These are phyloP conservation scores for Patellifolia procumbens DNA, from an alignment of 179 eudicot species.

Conservation along the genomic window DNA sequence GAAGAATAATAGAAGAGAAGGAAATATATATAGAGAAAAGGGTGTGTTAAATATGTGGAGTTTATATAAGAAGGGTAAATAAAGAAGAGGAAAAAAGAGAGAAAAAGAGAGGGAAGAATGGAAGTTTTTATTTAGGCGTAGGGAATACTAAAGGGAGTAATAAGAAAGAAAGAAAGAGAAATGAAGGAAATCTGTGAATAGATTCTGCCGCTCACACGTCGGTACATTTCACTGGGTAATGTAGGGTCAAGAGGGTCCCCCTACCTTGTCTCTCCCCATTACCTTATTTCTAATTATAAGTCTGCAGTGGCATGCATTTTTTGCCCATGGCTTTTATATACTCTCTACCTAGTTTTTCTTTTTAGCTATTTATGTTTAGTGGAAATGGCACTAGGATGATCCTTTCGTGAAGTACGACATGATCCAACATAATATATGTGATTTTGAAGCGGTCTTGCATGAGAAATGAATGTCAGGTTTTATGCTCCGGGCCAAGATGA, in stretches of 20 bases:
- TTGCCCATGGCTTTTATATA: not conserved
- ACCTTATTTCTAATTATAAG: not conserved
- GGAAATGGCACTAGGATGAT: too few relatives aligned
- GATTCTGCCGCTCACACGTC: constrained; percentile 18
- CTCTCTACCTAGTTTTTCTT: not conserved
- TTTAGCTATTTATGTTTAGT: too few relatives aligned
- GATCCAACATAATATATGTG: too few relatives aligned
- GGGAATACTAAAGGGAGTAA: constrained; percentile 9
- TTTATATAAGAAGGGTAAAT: not conserved
- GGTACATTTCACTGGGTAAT: not conserved
- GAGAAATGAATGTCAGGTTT: too few relatives aligned
- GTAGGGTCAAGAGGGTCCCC: not conserved
- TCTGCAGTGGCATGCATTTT: constrained; percentile 7
- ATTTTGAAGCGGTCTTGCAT: too few relatives aligned
- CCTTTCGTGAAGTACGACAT: too few relatives aligned
- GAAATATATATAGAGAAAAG: too few relatives aligned
- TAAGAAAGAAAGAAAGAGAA: constrained; percentile 5
- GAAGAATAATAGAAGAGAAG: not conserved
- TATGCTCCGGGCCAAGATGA: too few relatives aligned
- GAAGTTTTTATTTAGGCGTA: not conserved
- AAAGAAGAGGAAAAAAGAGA: not conserved
- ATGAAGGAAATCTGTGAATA: constrained; percentile 10
- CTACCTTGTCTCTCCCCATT: not conserved
- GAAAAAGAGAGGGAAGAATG: not conserved
- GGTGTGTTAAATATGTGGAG: too few relatives aligned